Conservation (phyloP, 805 yeast species). For the Lipomyces yamadae region DNA sequence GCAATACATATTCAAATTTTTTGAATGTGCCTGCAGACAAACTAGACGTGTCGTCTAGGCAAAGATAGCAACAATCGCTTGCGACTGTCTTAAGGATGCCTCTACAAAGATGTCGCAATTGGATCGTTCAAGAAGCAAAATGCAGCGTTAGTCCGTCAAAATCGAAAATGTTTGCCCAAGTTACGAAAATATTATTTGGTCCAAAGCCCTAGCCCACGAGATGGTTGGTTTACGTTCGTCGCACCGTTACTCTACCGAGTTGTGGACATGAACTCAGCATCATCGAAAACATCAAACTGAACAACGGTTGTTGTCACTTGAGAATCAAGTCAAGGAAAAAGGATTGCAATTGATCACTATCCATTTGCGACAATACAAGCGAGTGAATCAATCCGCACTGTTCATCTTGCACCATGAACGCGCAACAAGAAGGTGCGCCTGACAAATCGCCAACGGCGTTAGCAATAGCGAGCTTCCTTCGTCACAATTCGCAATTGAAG, state of each 20-base stretch:
- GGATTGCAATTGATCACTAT: neutral
- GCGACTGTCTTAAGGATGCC: neutral
- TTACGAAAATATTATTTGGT: too few species aligned
- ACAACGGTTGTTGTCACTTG: neutral
- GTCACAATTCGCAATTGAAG: constrained; percentile 69
- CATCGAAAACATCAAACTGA: too few species aligned
- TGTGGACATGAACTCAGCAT: too few species aligned
- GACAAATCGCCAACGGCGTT: constrained; percentile 56
- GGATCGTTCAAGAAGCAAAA: neutral
- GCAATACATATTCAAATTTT: constrained; percentile 34
- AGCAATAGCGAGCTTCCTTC: constrained; percentile 72
- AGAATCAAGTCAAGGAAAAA: neutral
- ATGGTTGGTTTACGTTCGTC: neutral
- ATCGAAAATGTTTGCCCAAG: neutral
- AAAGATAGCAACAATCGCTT: neutral
- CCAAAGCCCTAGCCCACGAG: neutral
- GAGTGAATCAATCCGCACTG: neutral
- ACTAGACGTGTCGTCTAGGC: neutral
- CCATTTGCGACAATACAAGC: neutral
- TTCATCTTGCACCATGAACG: neutral
- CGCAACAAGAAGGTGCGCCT: constrained; percentile 14
- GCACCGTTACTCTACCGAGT: too few species aligned
- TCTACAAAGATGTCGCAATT: neutral
- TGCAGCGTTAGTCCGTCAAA: neutral
- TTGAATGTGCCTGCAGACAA: neutral